Percentiles rank a stretch among this genome's conserved stretches.
phyloP scores from a whole-genome alignment of 1,139 yeast species.

The Hansenula lynferdii region DNA sequence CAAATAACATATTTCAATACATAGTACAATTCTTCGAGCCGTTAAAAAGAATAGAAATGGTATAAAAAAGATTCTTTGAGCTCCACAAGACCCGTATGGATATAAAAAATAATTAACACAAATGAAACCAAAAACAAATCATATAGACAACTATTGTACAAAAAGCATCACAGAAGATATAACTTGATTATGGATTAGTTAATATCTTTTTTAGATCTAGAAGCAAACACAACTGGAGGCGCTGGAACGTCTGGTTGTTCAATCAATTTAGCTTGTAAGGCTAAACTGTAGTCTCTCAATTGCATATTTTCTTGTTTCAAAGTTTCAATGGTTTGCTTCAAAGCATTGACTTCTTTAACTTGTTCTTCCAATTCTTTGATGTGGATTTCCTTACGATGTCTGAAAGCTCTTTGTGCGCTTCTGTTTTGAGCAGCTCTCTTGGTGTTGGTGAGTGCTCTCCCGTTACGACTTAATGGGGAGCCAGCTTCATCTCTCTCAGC shows the following conservation, averaged over 20 bases:
- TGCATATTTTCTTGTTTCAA: constrained; percentile 66
- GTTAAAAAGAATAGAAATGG: no score
- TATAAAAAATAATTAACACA: no score
- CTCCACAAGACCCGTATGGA: no score
- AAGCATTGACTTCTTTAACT: constrained; percentile 54
- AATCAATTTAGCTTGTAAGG: constrained; percentile 62
- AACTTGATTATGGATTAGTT: no score
- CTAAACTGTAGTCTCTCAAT: constrained; percentile 67
- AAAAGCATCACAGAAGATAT: no score
- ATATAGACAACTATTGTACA: no score
- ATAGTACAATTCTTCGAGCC: no score
- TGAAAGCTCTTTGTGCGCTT: constrained; percentile 83
- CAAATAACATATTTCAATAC: no score
- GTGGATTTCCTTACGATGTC: constrained; percentile 74
- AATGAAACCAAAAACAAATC: no score
- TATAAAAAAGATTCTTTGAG: no score
- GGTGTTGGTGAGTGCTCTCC: constrained; percentile 54
- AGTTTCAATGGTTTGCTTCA: constrained; percentile 58
- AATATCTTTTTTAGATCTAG: constrained; percentile 10
- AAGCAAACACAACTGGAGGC: constrained; percentile 36
- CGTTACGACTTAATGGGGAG: constrained; percentile 24
- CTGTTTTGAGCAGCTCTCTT: constrained; percentile 89
- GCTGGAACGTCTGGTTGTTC: constrained; percentile 37
- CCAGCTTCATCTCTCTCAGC: constrained; percentile 8
- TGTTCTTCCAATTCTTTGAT: constrained; percentile 72